phyloP scores from a whole-genome alignment of 2,329 filamentous ascomycete genomes.

The Colletotrichum spinosum region DNA sequence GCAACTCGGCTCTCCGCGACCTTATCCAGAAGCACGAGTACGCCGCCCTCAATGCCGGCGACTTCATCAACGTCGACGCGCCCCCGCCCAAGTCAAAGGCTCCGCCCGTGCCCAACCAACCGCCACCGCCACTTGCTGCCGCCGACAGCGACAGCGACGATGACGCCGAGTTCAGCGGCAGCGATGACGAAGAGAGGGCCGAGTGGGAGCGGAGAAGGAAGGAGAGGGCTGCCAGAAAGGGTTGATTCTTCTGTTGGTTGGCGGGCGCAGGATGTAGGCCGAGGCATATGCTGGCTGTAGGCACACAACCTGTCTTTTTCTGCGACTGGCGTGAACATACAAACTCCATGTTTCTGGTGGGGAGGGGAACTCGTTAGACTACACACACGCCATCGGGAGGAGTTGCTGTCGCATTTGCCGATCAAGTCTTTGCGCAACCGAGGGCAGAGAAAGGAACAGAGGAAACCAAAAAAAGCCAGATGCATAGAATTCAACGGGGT shows the following conservation, averaged over 20 bases:
- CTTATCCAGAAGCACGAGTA: slow-evolving; percentile 80
- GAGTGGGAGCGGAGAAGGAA: slow-evolving; percentile 68
- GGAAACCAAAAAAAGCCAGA: background rate
- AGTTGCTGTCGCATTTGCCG: too few relatives aligned
- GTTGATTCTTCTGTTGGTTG: slow-evolving; percentile 7
- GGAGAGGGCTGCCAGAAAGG: slow-evolving; percentile 49
- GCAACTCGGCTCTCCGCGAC: slow-evolving; percentile 70
- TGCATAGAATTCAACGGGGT: too few relatives aligned
- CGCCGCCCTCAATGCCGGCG: slow-evolving; percentile 66
- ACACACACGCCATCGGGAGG: too few relatives aligned
- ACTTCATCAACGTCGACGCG: slow-evolving; percentile 60
- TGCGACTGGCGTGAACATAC: too few relatives aligned
- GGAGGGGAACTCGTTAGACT: too few relatives aligned
- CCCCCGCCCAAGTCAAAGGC: slow-evolving; percentile 31
- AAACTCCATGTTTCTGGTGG: too few relatives aligned
- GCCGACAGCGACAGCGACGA: slow-evolving; percentile 53
- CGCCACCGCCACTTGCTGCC: slow-evolving; percentile 25
- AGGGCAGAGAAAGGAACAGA: background rate
- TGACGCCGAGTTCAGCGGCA: slow-evolving; percentile 72
- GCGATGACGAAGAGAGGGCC: slow-evolving; percentile 72
- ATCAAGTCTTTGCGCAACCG: too few relatives aligned
- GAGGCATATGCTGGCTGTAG: background rate
- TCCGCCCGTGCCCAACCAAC: slow-evolving; percentile 38
- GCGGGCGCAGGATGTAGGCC: background rate
- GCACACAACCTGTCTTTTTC: too few relatives aligned